These are phyloP conservation scores for Leishmania major DNA, from an alignment of 208 protist species.

Conservation along the genomic window DNA sequence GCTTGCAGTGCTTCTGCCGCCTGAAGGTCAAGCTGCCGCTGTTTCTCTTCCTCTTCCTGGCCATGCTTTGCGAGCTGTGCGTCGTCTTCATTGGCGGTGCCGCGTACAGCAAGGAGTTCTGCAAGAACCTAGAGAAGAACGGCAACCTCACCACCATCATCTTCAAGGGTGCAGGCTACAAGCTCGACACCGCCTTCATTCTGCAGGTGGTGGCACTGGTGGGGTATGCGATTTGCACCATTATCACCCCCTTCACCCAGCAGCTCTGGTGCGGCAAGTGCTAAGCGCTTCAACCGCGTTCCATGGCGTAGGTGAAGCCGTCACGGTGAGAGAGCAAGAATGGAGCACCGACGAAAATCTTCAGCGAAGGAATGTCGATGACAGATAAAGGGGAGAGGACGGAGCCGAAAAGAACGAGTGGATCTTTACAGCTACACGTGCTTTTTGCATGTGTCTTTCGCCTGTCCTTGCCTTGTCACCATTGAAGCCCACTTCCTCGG, in stretches of 20 bases:
- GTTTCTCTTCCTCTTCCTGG: constrained; percentile 51
- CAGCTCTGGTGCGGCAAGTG: constrained; percentile 53
- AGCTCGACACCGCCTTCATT: constrained; percentile 38
- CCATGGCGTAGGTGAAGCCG: too few species aligned
- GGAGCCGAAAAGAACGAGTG: not conserved
- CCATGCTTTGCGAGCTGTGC: constrained; percentile 36
- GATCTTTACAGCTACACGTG: not conserved
- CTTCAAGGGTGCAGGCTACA: constrained; percentile 57
- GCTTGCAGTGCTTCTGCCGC: constrained; percentile 42
- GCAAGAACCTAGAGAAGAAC: constrained; percentile 23
- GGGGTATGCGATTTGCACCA: constrained; percentile 36
- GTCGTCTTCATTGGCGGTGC: constrained; percentile 35
- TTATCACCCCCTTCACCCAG: constrained; percentile 55
- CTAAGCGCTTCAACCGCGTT: constrained; percentile 10
- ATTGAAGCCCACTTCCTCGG: not conserved
- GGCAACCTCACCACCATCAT: constrained; percentile 33
- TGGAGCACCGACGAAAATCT: too few species aligned
- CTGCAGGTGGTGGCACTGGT: constrained; percentile 44
- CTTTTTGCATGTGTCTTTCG: not conserved
- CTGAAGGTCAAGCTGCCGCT: constrained; percentile 57
- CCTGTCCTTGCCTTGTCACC: not conserved
- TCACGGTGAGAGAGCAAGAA: not conserved
- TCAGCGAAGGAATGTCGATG: not conserved
- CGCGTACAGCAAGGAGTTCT: constrained; percentile 40
- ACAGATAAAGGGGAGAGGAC: not conserved